Base-by-base conservation (phyloP, 108 stramenopile genomes). In the Nannochloropsis granulata region DNA sequence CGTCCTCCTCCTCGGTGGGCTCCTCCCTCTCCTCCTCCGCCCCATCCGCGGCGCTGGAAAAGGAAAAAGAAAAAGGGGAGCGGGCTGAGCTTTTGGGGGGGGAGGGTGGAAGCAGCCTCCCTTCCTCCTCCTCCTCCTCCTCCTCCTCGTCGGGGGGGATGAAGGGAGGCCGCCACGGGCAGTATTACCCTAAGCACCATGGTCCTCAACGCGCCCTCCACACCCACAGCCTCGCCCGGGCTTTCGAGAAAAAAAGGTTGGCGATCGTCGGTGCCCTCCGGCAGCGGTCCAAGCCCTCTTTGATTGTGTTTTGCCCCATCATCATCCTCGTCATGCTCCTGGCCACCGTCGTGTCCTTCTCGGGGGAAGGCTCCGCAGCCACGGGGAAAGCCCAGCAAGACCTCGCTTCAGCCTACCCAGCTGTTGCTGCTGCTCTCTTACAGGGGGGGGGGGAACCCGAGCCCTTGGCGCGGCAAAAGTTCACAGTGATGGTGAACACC, bases 401-500 rank as follows among this genome's bases (percentile, higher is more conserved):
- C 7, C 56, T 71, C 21, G 56, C 7, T 7, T 71, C 56, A 7
- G 56, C 56, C 56, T 71, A 71, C 56, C 56, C 56, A 9, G 56
- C 21, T 16, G 56, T n/a, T n/a, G 56, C 56, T n/a, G 56, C 56
- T n/a, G 56, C 56, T n/a, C n/a, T 71, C 21, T 71, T 71, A 10
- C 21, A 71, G 43, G 82, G 44, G 7, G 82, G 44, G 23, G 82
- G 44, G 44, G 21, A 26, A 23, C 23, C 82, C n/a, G 82, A 43
- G 43, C 23, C 43, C 12, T 25, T 24, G 21, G 45, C 13, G 24
- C 26, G 45, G 13, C 25, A 24, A 16, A 26, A 25, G 83, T 86
- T 86, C 82, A 86, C 85, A 11, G 82, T 86, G 43, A 12, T 82
- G 42, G 56, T 86, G 56, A 86, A 86, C 82, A 86, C 85, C 0